Percentiles rank a stretch among this genome's conserved stretches.
Conservation (phyloP, 73 alveolate genomes). For the Tetrahymena thermophila region DNA sequence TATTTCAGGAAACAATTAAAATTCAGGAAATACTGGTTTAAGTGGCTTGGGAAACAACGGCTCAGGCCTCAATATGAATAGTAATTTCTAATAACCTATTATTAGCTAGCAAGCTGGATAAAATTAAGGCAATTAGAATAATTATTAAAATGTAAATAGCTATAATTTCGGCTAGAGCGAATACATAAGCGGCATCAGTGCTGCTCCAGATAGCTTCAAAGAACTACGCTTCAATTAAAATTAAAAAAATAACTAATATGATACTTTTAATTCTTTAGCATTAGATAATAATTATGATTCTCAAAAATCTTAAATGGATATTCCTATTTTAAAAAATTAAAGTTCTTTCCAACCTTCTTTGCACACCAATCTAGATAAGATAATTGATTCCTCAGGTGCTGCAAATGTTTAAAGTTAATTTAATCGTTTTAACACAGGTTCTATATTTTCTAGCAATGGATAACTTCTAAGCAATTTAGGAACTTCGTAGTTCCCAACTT, state of each 20-base stretch:
- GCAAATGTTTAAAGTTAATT: background rate
- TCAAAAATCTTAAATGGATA: background rate
- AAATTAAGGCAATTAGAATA: background rate
- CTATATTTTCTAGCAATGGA: background rate
- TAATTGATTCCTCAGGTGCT: background rate
- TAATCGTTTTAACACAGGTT: background rate
- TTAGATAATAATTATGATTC: background rate
- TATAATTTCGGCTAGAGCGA: background rate
- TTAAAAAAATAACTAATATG: background rate
- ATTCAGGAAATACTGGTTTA: background rate
- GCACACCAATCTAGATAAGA: background rate
- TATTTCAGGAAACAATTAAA: background rate
- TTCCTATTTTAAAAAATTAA: background rate
- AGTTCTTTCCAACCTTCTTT: background rate
- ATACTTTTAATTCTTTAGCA: background rate
- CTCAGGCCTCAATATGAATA: background rate
- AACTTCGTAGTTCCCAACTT: background rate
- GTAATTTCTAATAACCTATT: background rate
- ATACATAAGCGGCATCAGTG: background rate
- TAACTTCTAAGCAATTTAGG: background rate
- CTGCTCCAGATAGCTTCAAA: background rate
- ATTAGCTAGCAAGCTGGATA: background rate
- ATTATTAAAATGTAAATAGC: background rate
- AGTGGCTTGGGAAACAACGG: background rate
- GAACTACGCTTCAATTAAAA: background rate